These are phyloP conservation scores for Ophiocordyceps australis DNA, from an alignment of 2,329 filamentous ascomycete genomes.

Conservation along the genomic window DNA sequence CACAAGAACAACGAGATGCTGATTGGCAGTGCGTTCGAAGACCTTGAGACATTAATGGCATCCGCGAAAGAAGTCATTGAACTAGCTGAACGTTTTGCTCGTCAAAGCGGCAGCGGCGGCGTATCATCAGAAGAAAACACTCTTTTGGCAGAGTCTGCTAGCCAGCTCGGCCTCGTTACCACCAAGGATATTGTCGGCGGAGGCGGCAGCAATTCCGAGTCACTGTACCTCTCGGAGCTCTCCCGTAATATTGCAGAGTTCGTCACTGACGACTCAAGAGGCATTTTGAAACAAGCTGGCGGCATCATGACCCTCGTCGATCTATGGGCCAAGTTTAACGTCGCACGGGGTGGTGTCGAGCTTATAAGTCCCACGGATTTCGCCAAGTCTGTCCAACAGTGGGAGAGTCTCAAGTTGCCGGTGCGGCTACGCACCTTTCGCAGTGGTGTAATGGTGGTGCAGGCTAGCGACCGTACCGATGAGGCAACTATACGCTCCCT, in stretches of 20 bases:
- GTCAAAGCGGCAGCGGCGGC: slow-evolving; percentile 44
- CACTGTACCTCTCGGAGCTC: slow-evolving; percentile 76
- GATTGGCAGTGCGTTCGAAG: slow-evolving; percentile 88
- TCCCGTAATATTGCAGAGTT: slow-evolving; percentile 77
- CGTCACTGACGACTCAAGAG: slow-evolving; percentile 66
- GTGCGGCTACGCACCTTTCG: slow-evolving; percentile 78
- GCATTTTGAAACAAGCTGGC: slow-evolving; percentile 60
- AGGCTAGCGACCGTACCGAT: slow-evolving; percentile 74
- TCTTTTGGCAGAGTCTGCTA: slow-evolving; percentile 58
- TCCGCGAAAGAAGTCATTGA: slow-evolving; percentile 93
- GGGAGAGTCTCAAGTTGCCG: slow-evolving; percentile 75
- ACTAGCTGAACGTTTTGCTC: slow-evolving; percentile 73
- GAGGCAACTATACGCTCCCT: slow-evolving; percentile 71
- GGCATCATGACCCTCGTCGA: slow-evolving; percentile 84
- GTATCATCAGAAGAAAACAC: slow-evolving; percentile 51
- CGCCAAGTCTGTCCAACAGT: slow-evolving; percentile 71
- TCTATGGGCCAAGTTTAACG: slow-evolving; percentile 88
- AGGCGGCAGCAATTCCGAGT: slow-evolving; percentile 53
- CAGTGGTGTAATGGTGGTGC: slow-evolving; percentile 86
- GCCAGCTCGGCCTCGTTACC: slow-evolving; percentile 73
- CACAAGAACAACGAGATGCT: slow-evolving; percentile 86
- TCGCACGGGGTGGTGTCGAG: slow-evolving; percentile 82
- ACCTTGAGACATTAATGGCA: slow-evolving; percentile 90
- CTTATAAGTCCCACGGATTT: slow-evolving; percentile 85
- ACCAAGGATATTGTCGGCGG: slow-evolving; percentile 89